Evolutionary conservation across 2,329 filamentous ascomycete genomes (phyloP).

Genomic region (Hysterium pulicare): DNA sequence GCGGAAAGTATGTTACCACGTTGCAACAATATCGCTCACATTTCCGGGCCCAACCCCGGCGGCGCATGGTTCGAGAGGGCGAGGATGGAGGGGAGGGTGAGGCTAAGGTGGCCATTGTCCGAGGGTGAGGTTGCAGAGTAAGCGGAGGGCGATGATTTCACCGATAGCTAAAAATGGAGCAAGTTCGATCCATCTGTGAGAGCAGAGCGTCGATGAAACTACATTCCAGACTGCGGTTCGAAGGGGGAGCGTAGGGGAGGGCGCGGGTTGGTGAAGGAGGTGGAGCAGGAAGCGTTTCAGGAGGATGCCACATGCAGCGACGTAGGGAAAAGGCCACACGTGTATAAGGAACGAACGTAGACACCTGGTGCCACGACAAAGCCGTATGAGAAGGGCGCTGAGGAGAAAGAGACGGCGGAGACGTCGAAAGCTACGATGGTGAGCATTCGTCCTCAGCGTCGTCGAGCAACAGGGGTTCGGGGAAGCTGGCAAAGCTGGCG

Average conservation of each 20-base stretch:
- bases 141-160: background rate
- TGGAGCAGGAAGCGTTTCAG: conserved; percentile 4
- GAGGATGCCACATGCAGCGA: background rate
- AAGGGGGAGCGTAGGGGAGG: conserved; percentile 2
- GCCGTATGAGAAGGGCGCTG: no score
- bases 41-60: conserved; percentile 58
- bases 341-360: background rate
- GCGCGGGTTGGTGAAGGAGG: background rate
- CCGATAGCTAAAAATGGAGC: conserved; percentile 7
- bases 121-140: conserved; percentile 1
- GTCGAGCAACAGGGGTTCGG: no score
- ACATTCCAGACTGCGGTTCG: no score
- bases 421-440: no score
- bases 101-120: conserved; percentile 38
- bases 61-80: conserved; percentile 37
- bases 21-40: conserved; percentile 82
- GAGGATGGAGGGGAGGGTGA: conserved; percentile 39
- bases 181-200: conserved; percentile 14
- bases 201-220: conserved; percentile 1
- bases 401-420: no score
- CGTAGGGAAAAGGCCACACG: background rate
- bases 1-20: conserved; percentile 76
- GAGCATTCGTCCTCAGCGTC: no score
- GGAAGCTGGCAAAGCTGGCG: no score
- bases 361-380: no score